Percentiles rank a stretch among this genome's conserved stretches.
Evolutionary conservation across 2,329 filamentous ascomycete genomes (phyloP).

Genomic region (Cladosporium austrohemisphaericum): DNA sequence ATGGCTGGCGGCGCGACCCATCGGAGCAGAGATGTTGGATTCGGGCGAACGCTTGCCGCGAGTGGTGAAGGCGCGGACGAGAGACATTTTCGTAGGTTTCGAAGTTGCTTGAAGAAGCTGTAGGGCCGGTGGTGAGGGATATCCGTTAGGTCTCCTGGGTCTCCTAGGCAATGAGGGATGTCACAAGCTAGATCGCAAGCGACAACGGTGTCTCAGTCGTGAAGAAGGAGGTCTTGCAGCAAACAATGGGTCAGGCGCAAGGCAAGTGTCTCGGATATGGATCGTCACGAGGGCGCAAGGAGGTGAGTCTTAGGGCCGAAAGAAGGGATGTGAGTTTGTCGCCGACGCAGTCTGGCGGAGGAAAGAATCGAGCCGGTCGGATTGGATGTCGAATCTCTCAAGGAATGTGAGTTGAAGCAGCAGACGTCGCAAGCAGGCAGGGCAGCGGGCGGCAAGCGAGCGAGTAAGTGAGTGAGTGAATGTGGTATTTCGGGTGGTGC

Average conservation of each 20-base stretch:
- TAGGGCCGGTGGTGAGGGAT: neutral
- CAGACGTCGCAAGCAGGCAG: neutral
- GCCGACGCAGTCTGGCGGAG: conserved; percentile 13
- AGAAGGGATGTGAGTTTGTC: conserved; percentile 13
- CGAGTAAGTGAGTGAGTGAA: conserved; percentile 11
- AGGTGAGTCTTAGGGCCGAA: conserved; percentile 4
- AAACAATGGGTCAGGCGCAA: conserved; percentile 10
- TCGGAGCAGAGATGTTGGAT: conserved; percentile 26
- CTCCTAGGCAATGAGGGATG: conserved; percentile 1
- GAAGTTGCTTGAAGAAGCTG: conserved; percentile 8
- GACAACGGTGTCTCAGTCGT: conserved; percentile 12
- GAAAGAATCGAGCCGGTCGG: conserved; percentile 1
- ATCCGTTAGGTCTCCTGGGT: neutral
- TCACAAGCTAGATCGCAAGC: neutral
- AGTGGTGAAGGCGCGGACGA: conserved; percentile 71
- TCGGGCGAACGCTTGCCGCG: conserved; percentile 58
- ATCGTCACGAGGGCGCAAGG: conserved; percentile 3
- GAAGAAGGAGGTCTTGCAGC: conserved; percentile 9
- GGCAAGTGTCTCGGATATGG: neutral
- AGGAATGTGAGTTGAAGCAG: conserved; percentile 6
- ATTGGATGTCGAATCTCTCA: conserved; percentile 8
- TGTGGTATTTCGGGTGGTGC: neutral
- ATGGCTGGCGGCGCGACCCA: conserved; percentile 45
- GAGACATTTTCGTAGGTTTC: conserved; percentile 44
- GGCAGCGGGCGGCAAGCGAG: conserved; percentile 5